Evolutionary conservation across 129 eudicot genomes (phyloP).

Genomic region (Escallonia herrerae): DNA sequence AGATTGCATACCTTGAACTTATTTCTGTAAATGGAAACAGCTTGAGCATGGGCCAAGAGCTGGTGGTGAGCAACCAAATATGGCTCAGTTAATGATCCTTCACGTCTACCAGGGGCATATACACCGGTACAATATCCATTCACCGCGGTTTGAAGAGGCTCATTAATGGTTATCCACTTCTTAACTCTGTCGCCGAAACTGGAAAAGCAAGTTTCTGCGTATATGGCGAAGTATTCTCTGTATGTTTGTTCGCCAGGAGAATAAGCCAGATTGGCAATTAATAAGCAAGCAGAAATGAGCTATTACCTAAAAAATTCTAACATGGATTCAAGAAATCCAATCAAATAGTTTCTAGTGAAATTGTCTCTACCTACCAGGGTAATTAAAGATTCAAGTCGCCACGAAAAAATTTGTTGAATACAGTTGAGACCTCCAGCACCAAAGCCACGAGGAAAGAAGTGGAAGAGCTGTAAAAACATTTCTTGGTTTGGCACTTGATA

Average conservation of each 20-base stretch:
- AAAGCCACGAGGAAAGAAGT: too few relatives aligned
- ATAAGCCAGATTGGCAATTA: constrained; percentile 6
- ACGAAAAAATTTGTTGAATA: too few relatives aligned
- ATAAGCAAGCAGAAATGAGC: neutral
- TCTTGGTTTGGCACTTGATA: too few relatives aligned
- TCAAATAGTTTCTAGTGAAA: too few relatives aligned
- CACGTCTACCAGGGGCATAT: constrained; percentile 72
- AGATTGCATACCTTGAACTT: constrained; percentile 46
- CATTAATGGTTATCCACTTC: constrained; percentile 74
- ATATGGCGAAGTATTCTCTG: constrained; percentile 69
- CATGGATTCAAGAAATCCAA: too few relatives aligned
- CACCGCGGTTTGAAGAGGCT: constrained; percentile 77
- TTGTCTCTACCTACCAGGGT: too few relatives aligned
- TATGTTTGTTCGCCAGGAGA: constrained; percentile 20
- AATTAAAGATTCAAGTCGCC: too few relatives aligned
- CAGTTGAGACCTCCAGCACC: too few relatives aligned
- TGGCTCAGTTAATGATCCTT: constrained; percentile 43
- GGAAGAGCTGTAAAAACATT: too few relatives aligned
- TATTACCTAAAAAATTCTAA: too few relatives aligned
- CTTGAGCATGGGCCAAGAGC: constrained; percentile 79
- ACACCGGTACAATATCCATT: constrained; percentile 64
- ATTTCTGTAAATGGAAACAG: constrained; percentile 60
- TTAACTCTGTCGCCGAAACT: constrained; percentile 77
- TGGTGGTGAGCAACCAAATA: constrained; percentile 77
- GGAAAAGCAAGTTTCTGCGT: constrained; percentile 78